phyloP scores from a whole-genome alignment of 2,329 filamentous ascomycete species.

The Talaromyces islandicus region DNA sequence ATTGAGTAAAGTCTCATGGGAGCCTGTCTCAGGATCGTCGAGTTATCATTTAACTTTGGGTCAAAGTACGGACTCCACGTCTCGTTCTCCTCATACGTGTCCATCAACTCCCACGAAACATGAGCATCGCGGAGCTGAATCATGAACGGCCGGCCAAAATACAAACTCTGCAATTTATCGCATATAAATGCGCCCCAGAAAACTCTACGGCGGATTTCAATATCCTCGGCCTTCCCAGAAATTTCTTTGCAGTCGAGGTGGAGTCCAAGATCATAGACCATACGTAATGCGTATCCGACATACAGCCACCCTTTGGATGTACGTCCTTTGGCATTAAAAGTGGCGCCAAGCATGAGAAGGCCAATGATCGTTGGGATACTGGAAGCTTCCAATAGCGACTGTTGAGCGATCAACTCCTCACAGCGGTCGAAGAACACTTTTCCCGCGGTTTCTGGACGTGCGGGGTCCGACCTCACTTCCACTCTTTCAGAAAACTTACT shows the following conservation, averaged over 20 bases:
- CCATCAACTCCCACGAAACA: slow-evolving; percentile 24
- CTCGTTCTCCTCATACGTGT: slow-evolving; percentile 25
- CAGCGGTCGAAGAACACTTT: slow-evolving; percentile 35
- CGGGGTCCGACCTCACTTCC: slow-evolving; percentile 27
- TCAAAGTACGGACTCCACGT: slow-evolving; percentile 19
- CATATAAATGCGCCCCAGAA: slow-evolving; percentile 29
- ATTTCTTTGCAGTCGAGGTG: slow-evolving; percentile 30
- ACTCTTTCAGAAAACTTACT: slow-evolving; percentile 34
- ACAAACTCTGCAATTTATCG: slow-evolving; percentile 51
- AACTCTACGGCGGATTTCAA: slow-evolving; percentile 23
- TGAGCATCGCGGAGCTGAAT: slow-evolving; percentile 22
- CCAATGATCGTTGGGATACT: slow-evolving; percentile 35
- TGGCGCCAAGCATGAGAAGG: slow-evolving; percentile 24
- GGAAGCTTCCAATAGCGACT: slow-evolving; percentile 24
- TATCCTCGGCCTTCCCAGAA: slow-evolving; percentile 16
- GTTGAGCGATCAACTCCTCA: slow-evolving; percentile 28
- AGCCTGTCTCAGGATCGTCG: neutral
- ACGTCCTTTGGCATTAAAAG: slow-evolving; percentile 18
- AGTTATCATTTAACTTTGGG: slow-evolving; percentile 2
- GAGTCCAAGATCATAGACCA: slow-evolving; percentile 37
- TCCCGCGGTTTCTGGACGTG: slow-evolving; percentile 30
- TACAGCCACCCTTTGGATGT: slow-evolving; percentile 33
- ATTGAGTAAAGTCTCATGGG: slow-evolving; percentile 21
- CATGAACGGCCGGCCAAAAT: slow-evolving; percentile 47
- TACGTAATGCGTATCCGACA: slow-evolving; percentile 35